These are phyloP conservation scores for Ophioceras dolichostomum DNA, from an alignment of 2,329 filamentous ascomycete species.

Conservation along the genomic window DNA sequence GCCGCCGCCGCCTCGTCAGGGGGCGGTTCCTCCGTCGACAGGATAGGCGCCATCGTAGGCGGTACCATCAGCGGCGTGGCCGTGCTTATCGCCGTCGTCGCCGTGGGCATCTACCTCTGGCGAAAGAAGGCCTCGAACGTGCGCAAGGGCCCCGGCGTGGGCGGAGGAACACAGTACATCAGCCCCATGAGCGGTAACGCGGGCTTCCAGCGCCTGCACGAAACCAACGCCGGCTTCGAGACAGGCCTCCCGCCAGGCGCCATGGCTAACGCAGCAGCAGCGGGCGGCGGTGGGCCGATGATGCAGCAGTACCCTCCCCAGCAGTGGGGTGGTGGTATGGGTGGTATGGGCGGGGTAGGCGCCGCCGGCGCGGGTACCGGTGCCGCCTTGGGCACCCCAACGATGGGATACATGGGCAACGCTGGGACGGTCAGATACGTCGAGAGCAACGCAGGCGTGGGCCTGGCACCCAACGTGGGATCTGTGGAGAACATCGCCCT, in stretches of 20 bases:
- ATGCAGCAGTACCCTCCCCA: conserved; percentile 1
- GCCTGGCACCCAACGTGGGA: neutral
- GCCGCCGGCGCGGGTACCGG: neutral
- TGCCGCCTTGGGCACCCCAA: neutral
- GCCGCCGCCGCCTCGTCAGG: conserved; percentile 2
- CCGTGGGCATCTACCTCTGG: conserved; percentile 28
- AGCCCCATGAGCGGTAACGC: conserved; percentile 11
- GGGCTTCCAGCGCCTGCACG: conserved; percentile 24
- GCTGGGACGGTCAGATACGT: conserved; percentile 2
- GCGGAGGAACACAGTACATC: conserved; percentile 24
- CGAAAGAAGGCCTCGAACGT: conserved; percentile 28
- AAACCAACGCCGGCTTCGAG: conserved; percentile 19
- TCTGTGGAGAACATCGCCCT: neutral
- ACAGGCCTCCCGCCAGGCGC: conserved; percentile 9
- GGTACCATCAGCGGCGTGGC: conserved; percentile 40
- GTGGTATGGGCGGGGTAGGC: no score
- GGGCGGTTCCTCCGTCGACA: conserved; percentile 10
- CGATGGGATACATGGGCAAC: conserved; percentile 2
- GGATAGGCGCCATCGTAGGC: conserved; percentile 40
- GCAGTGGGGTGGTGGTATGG: conserved; percentile 1
- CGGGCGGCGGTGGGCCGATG: neutral
- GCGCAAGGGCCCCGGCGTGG: conserved; percentile 27
- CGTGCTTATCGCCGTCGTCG: conserved; percentile 27
- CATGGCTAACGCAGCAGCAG: neutral
- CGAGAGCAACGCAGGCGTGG: neutral